Conservation (phyloP, 495 filamentous ascomycete genomes). For the Penicillium samsonianum region DNA sequence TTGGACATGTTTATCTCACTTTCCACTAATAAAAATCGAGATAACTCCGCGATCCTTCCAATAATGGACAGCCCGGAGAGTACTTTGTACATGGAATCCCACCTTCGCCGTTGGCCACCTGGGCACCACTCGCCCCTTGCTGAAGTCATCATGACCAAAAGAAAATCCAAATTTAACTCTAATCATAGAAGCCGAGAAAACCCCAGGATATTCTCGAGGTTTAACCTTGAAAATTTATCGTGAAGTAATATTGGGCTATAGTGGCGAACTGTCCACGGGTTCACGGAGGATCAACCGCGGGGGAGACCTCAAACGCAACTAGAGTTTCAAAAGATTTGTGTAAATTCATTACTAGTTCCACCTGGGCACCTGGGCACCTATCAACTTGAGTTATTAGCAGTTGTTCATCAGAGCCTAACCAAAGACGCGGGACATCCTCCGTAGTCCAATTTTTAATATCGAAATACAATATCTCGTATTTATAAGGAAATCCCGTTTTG, state of each 20-base stretch:
- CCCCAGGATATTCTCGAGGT: background rate
- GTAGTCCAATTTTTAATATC: background rate
- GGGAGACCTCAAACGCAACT: background rate
- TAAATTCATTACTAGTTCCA: background rate
- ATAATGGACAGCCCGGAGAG: background rate
- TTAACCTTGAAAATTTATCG: background rate
- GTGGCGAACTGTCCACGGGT: conserved; percentile 16
- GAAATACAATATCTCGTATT: background rate
- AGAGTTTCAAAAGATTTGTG: background rate
- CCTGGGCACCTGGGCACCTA: background rate
- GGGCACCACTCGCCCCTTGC: background rate
- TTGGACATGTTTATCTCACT: background rate
- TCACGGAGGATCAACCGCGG: conserved; percentile 11
- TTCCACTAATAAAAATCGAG: background rate
- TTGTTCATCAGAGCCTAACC: background rate
- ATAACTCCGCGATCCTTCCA: background rate
- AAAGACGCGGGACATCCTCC: background rate
- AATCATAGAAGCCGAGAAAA: background rate
- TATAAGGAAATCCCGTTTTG: background rate
- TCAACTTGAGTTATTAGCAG: background rate
- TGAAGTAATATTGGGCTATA: conserved; percentile 5
- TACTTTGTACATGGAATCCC: background rate
- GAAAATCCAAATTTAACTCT: background rate
- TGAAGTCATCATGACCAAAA: conserved; percentile 10
- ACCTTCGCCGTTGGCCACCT: background rate